These are phyloP conservation scores for Corynespora cassiicola DNA, from an alignment of 2,329 filamentous ascomycete species.

Conservation along the genomic window DNA sequence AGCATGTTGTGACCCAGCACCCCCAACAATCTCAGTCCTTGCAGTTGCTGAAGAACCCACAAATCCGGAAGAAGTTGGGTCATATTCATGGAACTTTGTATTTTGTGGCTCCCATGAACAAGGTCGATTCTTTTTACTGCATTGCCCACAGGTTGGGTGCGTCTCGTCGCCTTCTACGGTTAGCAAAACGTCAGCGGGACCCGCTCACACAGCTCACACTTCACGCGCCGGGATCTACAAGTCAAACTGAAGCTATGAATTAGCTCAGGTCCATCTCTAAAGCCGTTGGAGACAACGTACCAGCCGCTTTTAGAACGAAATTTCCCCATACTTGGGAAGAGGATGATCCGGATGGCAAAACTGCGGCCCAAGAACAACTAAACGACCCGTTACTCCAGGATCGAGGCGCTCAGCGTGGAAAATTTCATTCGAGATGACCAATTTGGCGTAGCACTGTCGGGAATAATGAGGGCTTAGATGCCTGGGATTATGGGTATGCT, in stretches of 20 bases:
- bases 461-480: too few species aligned
- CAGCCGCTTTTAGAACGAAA: constrained; percentile 39
- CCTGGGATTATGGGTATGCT: too few species aligned
- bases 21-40: too few species aligned
- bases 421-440: too few species aligned
- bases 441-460: too few species aligned
- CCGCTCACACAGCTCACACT: constrained; percentile 24
- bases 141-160: constrained; percentile 36
- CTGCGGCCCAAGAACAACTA: too few species aligned
- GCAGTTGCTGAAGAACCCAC: too few species aligned
- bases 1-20: too few species aligned
- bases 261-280: constrained; percentile 5
- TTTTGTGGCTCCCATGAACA: constrained; percentile 38
- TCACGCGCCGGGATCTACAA: constrained; percentile 38
- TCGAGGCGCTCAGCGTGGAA: too few species aligned
- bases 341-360: too few species aligned
- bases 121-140: constrained; percentile 36
- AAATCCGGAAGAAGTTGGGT: too few species aligned
- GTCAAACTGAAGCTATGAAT: constrained; percentile 25
- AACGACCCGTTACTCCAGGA: too few species aligned
- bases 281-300: constrained; percentile 28
- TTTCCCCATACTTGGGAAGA: constrained; percentile 36
- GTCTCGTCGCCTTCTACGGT: constrained; percentile 32
- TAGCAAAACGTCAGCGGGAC: constrained; percentile 4
- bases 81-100: constrained; percentile 34